Evolutionary conservation across 2,329 filamentous ascomycete genomes (phyloP), one percentile per base, ranked within the genome.

Genomic region (Camillea tinctor): DNA sequence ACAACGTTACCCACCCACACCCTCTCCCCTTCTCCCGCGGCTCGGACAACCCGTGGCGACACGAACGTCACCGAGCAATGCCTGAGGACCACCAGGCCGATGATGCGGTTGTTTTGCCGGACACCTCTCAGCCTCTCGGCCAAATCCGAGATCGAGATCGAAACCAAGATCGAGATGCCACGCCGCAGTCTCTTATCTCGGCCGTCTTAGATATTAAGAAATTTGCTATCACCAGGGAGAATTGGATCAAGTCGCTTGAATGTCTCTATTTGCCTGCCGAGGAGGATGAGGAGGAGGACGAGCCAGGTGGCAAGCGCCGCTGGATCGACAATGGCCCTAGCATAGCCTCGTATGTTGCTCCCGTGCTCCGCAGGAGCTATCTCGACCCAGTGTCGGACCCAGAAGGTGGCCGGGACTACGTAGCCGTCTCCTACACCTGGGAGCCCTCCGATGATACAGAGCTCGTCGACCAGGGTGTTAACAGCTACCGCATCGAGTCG

Each of bases 351-450:
- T 57, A 53, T 17, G 59, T 55, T 36, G 24, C 59, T 11, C 57
- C 64, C 3, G 51, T 70, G 44, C 62, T 72, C 15, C 65, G 61
- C 58, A 66, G 70, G 54, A 66, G 62, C 8, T 59, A 64, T 51
- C 59, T 72, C 17, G 55, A 71, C 56, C 68, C 68, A 0, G 60
- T 71, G 21, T 58, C 60, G 13, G 65, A 66, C 24, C n/a, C 51
- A 2, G 62, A 67, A 19, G 54, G 55, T 13, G 66, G 61, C 1
- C 62, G 66, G 36, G 64, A 70, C 19, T 72, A 72, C 53, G 59
- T 72, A 20, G 70, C 70, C 23, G 68, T 72, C 54, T 71, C 69
- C 2, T 72, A 72, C 58, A 72, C 70, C 4, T 72, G 70, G 70
- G 52, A 64, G 5, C 21, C 62, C 53, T 70, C 70, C 5, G 60